These are phyloP conservation scores for Cyclostephanos tholiformis DNA, from an alignment of 108 stramenopile species.

Conservation along the genomic window DNA sequence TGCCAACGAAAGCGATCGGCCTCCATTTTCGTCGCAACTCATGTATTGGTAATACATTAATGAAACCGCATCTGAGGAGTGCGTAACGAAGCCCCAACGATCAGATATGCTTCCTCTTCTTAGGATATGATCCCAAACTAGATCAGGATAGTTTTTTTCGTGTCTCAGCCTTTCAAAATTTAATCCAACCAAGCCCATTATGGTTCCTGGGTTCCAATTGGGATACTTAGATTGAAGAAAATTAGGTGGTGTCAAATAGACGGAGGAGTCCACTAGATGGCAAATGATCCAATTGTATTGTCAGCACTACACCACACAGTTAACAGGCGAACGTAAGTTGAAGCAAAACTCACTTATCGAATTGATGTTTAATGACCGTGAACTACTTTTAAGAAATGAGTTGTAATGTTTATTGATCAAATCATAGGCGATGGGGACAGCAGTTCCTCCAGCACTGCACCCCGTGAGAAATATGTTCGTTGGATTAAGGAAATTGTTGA, in stretches of 20 bases:
- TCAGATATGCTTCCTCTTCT: constrained; percentile 48
- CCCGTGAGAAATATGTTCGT: constrained; percentile 9
- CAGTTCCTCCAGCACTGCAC: constrained; percentile 19
- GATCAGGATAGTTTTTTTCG: constrained; percentile 45
- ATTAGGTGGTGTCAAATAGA: constrained; percentile 55
- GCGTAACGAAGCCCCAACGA: constrained; percentile 59
- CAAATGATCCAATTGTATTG: not conserved
- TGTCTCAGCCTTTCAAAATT: constrained; percentile 45
- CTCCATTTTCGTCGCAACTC: constrained; percentile 31
- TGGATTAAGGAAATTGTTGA: constrained; percentile 18
- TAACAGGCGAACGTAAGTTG: not conserved
- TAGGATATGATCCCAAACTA: constrained; percentile 51
- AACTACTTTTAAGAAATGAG: constrained; percentile 29
- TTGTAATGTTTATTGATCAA: constrained; percentile 17
- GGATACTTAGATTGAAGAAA: constrained; percentile 48
- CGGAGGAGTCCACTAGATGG: constrained; percentile 42
- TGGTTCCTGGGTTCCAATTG: constrained; percentile 49
- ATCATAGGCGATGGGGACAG: constrained; percentile 18
- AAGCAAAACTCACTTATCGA: constrained; percentile 15
- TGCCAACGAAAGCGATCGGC: constrained; percentile 19
- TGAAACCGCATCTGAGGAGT: constrained; percentile 54
- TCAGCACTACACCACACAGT: not conserved
- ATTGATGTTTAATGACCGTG: constrained; percentile 35
- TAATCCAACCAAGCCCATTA: constrained; percentile 51
- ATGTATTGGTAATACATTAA: constrained; percentile 59